These are phyloP conservation scores for Naganishia liquefaciens DNA, from an alignment of 1,284 basidiomycete species.

Conservation along the genomic window DNA sequence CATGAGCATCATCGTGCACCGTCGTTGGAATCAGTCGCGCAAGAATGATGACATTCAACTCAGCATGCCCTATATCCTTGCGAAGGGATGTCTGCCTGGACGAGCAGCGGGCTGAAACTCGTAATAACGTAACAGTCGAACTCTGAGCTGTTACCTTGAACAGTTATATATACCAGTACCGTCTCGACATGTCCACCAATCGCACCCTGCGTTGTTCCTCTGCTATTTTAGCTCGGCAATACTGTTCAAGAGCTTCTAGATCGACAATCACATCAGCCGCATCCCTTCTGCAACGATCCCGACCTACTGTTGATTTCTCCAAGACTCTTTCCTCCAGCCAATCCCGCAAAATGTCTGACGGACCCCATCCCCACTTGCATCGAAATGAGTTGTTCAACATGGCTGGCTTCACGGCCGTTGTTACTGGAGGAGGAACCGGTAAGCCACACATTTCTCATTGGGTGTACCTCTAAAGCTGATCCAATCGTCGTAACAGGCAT, in stretches of 20 bases:
- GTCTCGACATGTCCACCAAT: neutral
- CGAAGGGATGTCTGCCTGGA: no score
- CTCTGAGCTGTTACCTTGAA: neutral
- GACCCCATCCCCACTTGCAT: constrained; percentile 38
- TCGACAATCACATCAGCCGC: neutral
- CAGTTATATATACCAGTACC: neutral
- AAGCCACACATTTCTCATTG: neutral
- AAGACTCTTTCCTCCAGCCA: neutral
- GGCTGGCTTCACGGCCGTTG: constrained; percentile 40
- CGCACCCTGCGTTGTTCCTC: neutral
- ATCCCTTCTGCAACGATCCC: neutral
- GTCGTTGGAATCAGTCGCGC: constrained; percentile 3
- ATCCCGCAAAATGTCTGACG: constrained; percentile 34
- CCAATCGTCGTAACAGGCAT: constrained; percentile 40
- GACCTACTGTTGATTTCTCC: neutral
- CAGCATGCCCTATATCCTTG: neutral
- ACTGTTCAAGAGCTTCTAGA: neutral
- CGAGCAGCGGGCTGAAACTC: neutral
- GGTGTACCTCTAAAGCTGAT: constrained; percentile 1
- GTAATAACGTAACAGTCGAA: neutral
- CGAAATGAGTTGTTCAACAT: constrained; percentile 40
- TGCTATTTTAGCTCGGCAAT: neutral
- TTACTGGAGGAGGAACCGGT: constrained; percentile 36
- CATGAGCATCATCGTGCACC: neutral
- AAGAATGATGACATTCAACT: constrained; percentile 7